phyloP scores from a whole-genome alignment of 2,329 filamentous ascomycete species.

The Chrysosphaeria jannelii region DNA sequence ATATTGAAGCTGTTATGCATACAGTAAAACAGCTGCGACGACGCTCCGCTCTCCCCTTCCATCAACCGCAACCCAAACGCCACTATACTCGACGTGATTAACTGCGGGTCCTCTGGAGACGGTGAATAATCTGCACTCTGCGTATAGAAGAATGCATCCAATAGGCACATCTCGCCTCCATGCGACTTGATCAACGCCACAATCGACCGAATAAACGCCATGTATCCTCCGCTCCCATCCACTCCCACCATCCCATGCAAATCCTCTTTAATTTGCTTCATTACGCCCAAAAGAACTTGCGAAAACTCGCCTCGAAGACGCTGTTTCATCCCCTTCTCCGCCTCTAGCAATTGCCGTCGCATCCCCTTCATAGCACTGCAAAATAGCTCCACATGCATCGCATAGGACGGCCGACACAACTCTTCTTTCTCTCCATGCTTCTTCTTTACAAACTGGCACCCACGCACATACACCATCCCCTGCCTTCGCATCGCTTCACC shows the following conservation, averaged over 20 bases:
- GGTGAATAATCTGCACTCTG: conserved; percentile 25
- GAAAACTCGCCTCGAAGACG: conserved; percentile 12
- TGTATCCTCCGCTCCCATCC: too few species aligned
- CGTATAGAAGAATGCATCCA: conserved; percentile 25
- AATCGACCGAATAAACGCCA: conserved; percentile 17
- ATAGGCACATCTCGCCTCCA: conserved; percentile 18
- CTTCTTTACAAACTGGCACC: conserved; percentile 7
- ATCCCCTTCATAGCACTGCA: conserved; percentile 18
- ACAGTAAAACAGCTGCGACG: conserved; percentile 22
- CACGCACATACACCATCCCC: conserved; percentile 14
- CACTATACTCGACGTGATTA: conserved; percentile 23
- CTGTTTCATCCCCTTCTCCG: conserved; percentile 8
- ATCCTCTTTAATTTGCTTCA: conserved; percentile 23
- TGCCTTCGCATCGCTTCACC: conserved; percentile 15
- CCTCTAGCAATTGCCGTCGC: conserved; percentile 16
- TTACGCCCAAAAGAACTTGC: conserved; percentile 14
- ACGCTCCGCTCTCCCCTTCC: conserved; percentile 18
- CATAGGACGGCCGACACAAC: too few species aligned
- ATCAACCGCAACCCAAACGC: conserved; percentile 23
- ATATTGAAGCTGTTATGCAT: conserved; percentile 26
- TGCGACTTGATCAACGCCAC: conserved; percentile 23
- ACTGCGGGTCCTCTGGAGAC: conserved; percentile 20
- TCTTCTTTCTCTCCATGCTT: too few species aligned
- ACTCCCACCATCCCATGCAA: too few species aligned
- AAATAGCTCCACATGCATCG: conserved; percentile 17